phyloP scores from a whole-genome alignment of 768 basidiomycete species.

The Mycena capillaripes region DNA sequence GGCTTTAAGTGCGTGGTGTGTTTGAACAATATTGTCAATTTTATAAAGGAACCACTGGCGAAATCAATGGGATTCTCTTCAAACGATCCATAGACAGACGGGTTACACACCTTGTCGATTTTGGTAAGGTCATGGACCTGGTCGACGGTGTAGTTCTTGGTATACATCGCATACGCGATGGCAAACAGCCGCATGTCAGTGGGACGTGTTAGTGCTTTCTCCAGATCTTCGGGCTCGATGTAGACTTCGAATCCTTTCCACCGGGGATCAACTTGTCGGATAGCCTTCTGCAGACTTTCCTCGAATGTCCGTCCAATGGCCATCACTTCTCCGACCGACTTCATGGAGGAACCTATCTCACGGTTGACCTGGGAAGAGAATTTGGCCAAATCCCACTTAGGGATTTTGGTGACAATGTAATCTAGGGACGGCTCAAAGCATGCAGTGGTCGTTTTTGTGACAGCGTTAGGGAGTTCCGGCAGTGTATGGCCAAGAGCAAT shows the following conservation, averaged over 20 bases:
- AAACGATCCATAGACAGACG: not conserved
- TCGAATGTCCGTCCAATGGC: constrained; percentile 99
- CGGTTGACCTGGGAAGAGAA: constrained; percentile 95
- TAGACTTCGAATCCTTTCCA: constrained; percentile 99
- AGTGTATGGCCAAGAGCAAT: constrained; percentile 98
- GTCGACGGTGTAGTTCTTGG: constrained; percentile 91
- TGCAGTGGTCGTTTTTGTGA: constrained; percentile 98
- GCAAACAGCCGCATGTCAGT: constrained; percentile 98
- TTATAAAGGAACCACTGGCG: constrained; percentile 97
- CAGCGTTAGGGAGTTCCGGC: constrained; percentile 97
- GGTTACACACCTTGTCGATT: constrained; percentile 91
- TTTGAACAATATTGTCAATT: constrained; percentile 97
- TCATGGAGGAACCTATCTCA: constrained; percentile 97
- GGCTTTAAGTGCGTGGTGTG: constrained; percentile 80
- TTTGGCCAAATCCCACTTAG: constrained; percentile 99
- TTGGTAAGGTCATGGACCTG: constrained; percentile 93
- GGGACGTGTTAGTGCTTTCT: constrained; percentile 82
- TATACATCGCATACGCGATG: constrained; percentile 98
- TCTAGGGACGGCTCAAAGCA: constrained; percentile 99
- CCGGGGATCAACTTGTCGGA: constrained; percentile 96
- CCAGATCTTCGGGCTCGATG: constrained; percentile 87
- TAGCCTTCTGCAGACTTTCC: constrained; percentile 97
- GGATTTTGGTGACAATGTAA: constrained; percentile 99
- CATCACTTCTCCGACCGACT: constrained; percentile 99
- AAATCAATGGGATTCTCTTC: not conserved